Evolutionary conservation across 495 filamentous ascomycete species (phyloP).

Genomic region (Aspergillus heteromorphus): DNA sequence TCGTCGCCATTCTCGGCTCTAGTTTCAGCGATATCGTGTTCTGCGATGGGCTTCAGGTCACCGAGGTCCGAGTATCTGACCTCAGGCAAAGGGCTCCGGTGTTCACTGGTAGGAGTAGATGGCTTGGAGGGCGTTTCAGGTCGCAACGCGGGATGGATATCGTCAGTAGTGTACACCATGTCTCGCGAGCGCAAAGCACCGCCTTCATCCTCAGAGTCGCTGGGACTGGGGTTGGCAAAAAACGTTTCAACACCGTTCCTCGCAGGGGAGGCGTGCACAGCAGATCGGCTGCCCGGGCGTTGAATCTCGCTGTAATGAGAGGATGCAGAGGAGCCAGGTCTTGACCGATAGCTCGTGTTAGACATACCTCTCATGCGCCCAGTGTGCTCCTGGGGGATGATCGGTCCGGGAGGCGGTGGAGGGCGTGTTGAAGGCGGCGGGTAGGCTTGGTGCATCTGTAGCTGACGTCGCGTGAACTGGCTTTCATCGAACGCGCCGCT

Average conservation of each 20-base stretch:
- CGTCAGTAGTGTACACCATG: slow-evolving; percentile 25
- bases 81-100: slow-evolving; percentile 33
- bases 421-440: slow-evolving; percentile 33
- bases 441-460: slow-evolving; percentile 67
- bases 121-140: slow-evolving; percentile 24
- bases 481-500: slow-evolving; percentile 71
- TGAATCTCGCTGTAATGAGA: slow-evolving; percentile 40
- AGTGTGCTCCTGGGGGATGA: slow-evolving; percentile 24
- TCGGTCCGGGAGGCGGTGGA: slow-evolving; percentile 30
- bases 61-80: slow-evolving; percentile 37
- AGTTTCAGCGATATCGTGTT: slow-evolving; percentile 21
- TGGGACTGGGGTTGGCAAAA: slow-evolving; percentile 37
- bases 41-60: slow-evolving; percentile 42
- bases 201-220: slow-evolving; percentile 40
- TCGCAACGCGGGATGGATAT: slow-evolving; percentile 28
- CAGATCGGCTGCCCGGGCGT: slow-evolving; percentile 23
- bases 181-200: slow-evolving; percentile 21
- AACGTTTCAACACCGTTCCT: slow-evolving; percentile 31
- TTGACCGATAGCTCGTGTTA: slow-evolving; percentile 39
- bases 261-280: slow-evolving; percentile 27
- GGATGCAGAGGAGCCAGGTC: slow-evolving; percentile 40
- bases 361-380: slow-evolving; percentile 37
- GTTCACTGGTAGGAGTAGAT: slow-evolving; percentile 23
- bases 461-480: slow-evolving; percentile 75
- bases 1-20: slow-evolving; percentile 6